A percentile compares a stretch with the other conserved stretches of the same genome.
Evolutionary conservation across 139 green algal species (phyloP).

Genomic region (Chlorella sp.): DNA sequence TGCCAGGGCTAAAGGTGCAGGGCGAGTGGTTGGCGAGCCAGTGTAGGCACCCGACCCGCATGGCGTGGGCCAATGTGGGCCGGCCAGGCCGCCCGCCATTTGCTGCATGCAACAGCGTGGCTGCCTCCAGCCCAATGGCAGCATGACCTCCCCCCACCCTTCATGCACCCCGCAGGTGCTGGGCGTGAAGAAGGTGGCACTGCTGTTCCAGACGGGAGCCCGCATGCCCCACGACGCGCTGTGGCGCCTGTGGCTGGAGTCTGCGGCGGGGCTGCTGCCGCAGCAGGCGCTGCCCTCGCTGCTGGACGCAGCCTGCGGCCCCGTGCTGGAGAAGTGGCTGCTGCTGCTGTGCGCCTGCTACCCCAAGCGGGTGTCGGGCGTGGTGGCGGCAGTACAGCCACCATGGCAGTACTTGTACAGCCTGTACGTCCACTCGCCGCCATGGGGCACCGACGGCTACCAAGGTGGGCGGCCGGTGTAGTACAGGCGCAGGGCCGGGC

Average conservation of each 20-base stretch:
- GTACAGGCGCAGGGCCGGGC: background rate
- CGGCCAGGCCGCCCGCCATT: background rate
- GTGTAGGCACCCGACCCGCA: background rate
- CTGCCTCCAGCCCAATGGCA: no score
- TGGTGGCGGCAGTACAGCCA: background rate
- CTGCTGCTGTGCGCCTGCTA: background rate
- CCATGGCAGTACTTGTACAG: slow-evolving; percentile 46
- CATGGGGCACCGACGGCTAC: background rate
- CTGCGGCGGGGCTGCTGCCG: slow-evolving; percentile 8
- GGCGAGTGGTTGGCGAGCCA: no score
- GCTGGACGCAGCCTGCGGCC: background rate
- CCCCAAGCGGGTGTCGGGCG: background rate
- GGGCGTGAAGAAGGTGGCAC: slow-evolving; percentile 3
- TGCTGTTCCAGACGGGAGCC: slow-evolving; percentile 33
- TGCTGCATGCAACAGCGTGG: no score
- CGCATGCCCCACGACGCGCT: slow-evolving; percentile 20
- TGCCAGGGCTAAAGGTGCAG: no score
- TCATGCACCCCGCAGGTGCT: background rate
- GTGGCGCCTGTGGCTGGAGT: slow-evolving; percentile 34
- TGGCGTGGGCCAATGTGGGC: background rate
- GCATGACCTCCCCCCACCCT: background rate
- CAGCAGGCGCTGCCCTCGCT: background rate
- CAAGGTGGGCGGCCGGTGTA: background rate
- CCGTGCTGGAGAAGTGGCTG: background rate
- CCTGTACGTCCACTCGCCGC: slow-evolving; percentile 47